Base-by-base conservation (phyloP, 305 asterid species). In the Andrographis paniculata region DNA sequence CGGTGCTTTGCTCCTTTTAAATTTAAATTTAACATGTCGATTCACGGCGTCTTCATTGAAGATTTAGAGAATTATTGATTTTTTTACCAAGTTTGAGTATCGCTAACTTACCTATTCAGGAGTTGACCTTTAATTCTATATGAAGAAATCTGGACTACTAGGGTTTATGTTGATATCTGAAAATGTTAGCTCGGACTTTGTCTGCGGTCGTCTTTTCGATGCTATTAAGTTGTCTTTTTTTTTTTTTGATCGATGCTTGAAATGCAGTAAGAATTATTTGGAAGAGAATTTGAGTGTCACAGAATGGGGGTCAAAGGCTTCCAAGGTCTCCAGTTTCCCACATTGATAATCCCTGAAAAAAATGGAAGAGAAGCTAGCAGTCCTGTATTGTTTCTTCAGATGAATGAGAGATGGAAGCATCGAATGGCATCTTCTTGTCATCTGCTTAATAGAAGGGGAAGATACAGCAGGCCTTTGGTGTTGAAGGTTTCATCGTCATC, bases 401-500 rank as follows among this genome's bases (percentile, higher is more conserved):
- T 58, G 30, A 16, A 36, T 45, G 64, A n/a, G 45, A 37, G 66
- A 43, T n/a, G 30, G 69, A 63, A 24, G 47, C 38, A 41, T 37
- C 44, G 65, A 45, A 38, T 49, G 19, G 54, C 62, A 20, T 48
- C 52, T 59, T 52, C 82, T 53, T 45, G 64, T 55, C 52, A 53
- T 61, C 50, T 71, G 23, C 57, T 46, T 35, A 42, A 65, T 33
- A 60, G 50, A 45, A 71, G 57, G 35, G 49, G 53, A 23, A 53
- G 58, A 56, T 21, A 21, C 38, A 59, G 41, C 33, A 50, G 74
- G 42, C 47, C 63, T 40, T 37, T 63, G n/a, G 50, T 50, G 17
- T 52, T 76, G 15, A 74, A 68, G 70, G 82, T 74, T 60, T 78
- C 74, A 5, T 66, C 79, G 64, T 73, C 84, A 63, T 69, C 93